Base-by-base conservation (phyloP, 352 stramenopile genomes). In the Phytophthora pinifolia region DNA sequence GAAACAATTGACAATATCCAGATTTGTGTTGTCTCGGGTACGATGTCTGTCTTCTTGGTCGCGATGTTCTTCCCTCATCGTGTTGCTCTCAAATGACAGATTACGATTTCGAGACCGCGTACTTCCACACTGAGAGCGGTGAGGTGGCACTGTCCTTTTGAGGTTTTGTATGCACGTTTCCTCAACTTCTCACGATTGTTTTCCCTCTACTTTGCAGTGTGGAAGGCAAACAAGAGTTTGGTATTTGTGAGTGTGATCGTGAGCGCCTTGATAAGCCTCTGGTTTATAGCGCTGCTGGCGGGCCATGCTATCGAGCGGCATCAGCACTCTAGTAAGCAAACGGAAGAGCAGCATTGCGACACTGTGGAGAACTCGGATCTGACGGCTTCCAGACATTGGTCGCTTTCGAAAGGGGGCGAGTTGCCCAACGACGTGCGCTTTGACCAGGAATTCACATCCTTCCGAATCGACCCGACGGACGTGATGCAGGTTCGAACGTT, bases 401-500 rank as follows among this genome's bases (percentile, higher is more conserved):
- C 58, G 13, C 25, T 56, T 27, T 57, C 48, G 17, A 68, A 58
- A 42, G 37, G 54, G 25, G 53, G 62, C 9, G 67, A 67, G 4
- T 18, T 73, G 20, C 63, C 47, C 6, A 67, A 73, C 18, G 67
- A 76, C 18, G 52, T 76, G 12, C 67, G 67, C 12, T 62, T 63
- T 27, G 67, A 76, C 33, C 14, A 43, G 12, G 59, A 70, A 6
- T 65, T 72, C 3, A 50, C 54, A 4, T 72, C 67, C 9, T 50
- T 64, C 41, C 62, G 67, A 9, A 72, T 76, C 27, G 67, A 76
- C n/a, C 46, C 63, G 43, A 62, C 61, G 32, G 63, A 76, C 31
- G 46, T 76, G 17, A 70, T 76, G 67, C 67, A 72, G 50, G 54
- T 76, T 32, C 67, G 67, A 9, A 67, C 62, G 8, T 34, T 76